Conservation (phyloP, 2,329 filamentous ascomycete genomes). For the Cordyceps fumosorosea region DNA sequence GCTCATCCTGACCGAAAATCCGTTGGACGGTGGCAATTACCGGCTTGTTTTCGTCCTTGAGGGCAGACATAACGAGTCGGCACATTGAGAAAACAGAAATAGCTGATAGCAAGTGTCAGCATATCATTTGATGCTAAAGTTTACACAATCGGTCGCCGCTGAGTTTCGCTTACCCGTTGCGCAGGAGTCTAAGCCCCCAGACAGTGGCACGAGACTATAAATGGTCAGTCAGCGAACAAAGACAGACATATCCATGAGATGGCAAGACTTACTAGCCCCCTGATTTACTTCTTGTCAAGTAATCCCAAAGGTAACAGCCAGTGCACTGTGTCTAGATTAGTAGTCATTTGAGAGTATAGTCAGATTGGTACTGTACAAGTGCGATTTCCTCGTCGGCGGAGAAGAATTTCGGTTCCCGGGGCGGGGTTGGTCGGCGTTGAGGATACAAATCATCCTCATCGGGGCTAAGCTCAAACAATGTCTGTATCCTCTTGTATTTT, state of each 20-base stretch:
- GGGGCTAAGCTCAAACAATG: conserved; percentile 10
- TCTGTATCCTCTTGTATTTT: conserved; percentile 17
- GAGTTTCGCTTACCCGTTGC: too few species aligned
- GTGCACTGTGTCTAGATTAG: conserved; percentile 28
- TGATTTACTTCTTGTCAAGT: conserved; percentile 41
- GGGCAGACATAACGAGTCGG: conserved; percentile 46
- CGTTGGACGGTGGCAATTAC: conserved; percentile 22
- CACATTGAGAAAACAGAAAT: conserved; percentile 43
- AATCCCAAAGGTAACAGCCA: conserved; percentile 63
- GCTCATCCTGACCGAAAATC: conserved; percentile 29
- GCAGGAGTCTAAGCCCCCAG: too few species aligned
- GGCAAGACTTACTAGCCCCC: conserved; percentile 45
- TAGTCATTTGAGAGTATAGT: too few species aligned
- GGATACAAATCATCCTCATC: conserved; percentile 31
- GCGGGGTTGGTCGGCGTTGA: conserved; percentile 31
- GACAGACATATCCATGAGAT: too few species aligned
- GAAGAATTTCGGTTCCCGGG: conserved; percentile 46
- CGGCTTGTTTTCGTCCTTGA: conserved; percentile 29
- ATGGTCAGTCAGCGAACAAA: too few species aligned
- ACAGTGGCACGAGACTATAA: too few species aligned
- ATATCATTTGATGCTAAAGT: conserved; percentile 37
- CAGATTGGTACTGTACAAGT: conserved; percentile 4
- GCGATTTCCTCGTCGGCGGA: conserved; percentile 62
- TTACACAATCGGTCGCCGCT: too few species aligned
- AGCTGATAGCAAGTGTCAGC: conserved; percentile 52